These are phyloP conservation scores for Hibiscus tridactylites DNA, from an alignment of 345 rosid genomes.

Conservation along the genomic window DNA sequence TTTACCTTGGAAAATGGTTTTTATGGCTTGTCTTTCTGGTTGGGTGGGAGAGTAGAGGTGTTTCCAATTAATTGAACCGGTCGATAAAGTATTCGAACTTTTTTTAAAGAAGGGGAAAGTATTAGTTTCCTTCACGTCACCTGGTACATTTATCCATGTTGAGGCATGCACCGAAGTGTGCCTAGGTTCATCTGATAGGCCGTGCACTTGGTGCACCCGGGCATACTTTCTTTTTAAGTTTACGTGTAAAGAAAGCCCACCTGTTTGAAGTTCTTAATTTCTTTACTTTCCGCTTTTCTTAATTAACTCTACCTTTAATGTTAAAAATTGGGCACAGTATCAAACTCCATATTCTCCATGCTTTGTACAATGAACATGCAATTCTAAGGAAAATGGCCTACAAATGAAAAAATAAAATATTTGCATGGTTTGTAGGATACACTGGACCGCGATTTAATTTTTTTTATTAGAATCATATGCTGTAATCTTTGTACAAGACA, in stretches of 20 bases:
- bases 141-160: background rate
- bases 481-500: no score
- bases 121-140: background rate
- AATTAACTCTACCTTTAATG: background rate
- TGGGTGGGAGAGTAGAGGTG: background rate
- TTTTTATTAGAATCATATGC: no score
- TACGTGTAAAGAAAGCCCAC: background rate
- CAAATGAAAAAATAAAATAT: background rate
- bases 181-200: background rate
- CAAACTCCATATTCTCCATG: background rate
- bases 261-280: background rate
- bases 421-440: background rate
- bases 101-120: background rate
- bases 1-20: background rate
- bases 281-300: background rate
- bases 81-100: background rate
- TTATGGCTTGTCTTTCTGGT: background rate
- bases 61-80: background rate
- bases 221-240: background rate
- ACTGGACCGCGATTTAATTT: background rate
- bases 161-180: background rate
- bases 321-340: background rate
- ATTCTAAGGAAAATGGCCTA: background rate
- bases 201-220: background rate
- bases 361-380: background rate